phyloP scores from a whole-genome alignment of 352 stramenopile genomes.

The Phytophthora chlamydospora region DNA sequence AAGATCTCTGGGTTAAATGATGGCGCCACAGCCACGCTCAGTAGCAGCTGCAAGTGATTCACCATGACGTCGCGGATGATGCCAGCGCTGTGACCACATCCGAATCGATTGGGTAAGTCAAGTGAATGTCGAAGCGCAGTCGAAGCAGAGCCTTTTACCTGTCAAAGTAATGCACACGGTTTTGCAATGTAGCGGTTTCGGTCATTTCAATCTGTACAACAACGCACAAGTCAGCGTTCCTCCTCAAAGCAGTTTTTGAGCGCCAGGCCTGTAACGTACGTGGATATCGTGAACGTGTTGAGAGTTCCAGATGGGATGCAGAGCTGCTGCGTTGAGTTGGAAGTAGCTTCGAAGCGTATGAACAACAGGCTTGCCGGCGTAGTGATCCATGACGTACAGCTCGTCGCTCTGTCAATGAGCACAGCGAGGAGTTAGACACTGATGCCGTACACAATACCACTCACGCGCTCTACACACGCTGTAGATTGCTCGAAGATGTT shows the following conservation, averaged over 20 bases:
- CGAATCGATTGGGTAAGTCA: neutral
- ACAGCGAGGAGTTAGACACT: neutral
- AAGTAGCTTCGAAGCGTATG: conserved; percentile 63
- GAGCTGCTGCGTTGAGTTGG: conserved; percentile 41
- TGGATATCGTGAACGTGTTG: conserved; percentile 28
- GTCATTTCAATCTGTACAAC: conserved; percentile 62
- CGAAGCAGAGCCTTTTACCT: conserved; percentile 35
- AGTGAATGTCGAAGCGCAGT: neutral
- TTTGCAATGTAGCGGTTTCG: conserved; percentile 67
- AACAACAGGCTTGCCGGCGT: conserved; percentile 79
- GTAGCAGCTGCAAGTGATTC: conserved; percentile 80
- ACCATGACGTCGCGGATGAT: conserved; percentile 86
- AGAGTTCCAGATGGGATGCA: conserved; percentile 43
- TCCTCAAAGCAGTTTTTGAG: neutral
- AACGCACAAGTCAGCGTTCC: neutral
- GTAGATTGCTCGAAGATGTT: conserved; percentile 44
- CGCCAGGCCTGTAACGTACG: conserved; percentile 12
- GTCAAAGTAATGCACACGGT: conserved; percentile 75
- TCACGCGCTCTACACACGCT: conserved; percentile 19
- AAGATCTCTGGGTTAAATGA: conserved; percentile 30
- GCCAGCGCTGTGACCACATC: conserved; percentile 39
- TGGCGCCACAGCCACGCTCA: conserved; percentile 42
- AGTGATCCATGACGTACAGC: conserved; percentile 89
- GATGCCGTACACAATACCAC: neutral
- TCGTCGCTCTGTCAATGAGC: conserved; percentile 56